Evolutionary conservation across 1,139 yeast species (phyloP), one percentile per base, ranked within the genome.

Genomic region (Spencermartinsiella ligniputridi): DNA sequence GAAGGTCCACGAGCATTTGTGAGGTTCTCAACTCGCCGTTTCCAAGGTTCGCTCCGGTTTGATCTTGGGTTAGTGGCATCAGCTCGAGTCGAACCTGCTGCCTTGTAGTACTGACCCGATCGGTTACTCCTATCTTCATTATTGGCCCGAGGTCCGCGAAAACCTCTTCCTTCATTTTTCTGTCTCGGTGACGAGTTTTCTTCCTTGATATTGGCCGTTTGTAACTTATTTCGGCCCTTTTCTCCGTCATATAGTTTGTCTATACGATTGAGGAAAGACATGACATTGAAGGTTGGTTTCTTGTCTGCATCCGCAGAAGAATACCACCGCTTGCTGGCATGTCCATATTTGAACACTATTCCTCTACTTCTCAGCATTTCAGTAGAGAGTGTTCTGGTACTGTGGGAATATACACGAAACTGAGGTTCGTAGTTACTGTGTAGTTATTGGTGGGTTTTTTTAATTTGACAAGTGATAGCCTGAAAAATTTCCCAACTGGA

Each of bases 251-350:
- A 54, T 39, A 60, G 48, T 12, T 58, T 55, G 39, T 56, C 59
- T 46, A 61, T 61, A 22, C 64, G 52, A 37, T 47, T 53, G 40
- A 61, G 51, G 46, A 52, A 59, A 19, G 54, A 46, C 37, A 53
- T 45, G 32, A 61, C 54, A 40, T 59, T 57, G 44, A 59, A 57
- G 2, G 39, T 18, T 30, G 18, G 30, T 45, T 29, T 24, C 3
- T 16, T 39, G 4, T 33, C 24, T 35, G 15, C 24, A n/a, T 30
- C 32, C 11, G 6, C 11, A 6, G 32, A 8, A 5, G 32, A 17
- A 19, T 33, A 33, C 20, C 8, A 9, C 16, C 20, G 5, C 19
- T 13, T 9, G 36, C 12, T 13, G n/a, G 16, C 8, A 5, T 5
- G 8, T 9, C 11, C 20, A 16, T 9, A 33, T 9, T 4, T 6